phyloP scores from a whole-genome alignment of 2,329 filamentous ascomycete genomes.

The Elsinoe perseae region DNA sequence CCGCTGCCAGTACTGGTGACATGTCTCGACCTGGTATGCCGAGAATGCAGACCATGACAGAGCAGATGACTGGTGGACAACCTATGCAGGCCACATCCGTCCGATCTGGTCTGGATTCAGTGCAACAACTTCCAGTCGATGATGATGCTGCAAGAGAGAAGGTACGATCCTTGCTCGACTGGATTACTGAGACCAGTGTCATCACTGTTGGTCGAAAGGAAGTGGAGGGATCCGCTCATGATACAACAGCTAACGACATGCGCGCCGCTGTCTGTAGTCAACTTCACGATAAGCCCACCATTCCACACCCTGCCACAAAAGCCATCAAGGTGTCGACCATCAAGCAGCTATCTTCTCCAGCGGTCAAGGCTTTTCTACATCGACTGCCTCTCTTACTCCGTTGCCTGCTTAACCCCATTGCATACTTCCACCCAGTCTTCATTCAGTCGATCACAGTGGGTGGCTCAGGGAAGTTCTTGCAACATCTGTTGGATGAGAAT shows the following conservation, averaged over 20 bases:
- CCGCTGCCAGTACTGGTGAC: conserved; percentile 30
- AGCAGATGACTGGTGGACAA: conserved; percentile 35
- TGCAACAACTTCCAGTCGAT: conserved; percentile 39
- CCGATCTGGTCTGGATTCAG: conserved; percentile 32
- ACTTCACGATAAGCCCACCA: conserved; percentile 41
- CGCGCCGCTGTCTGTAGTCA: conserved; percentile 45
- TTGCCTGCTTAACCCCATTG: conserved; percentile 41
- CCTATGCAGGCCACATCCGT: conserved; percentile 32
- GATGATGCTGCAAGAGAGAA: conserved; percentile 37
- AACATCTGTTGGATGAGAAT: conserved; percentile 39
- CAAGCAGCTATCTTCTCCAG: conserved; percentile 36
- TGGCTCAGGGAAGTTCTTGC: conserved; percentile 45
- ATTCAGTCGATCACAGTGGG: conserved; percentile 45
- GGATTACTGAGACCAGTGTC: conserved; percentile 35
- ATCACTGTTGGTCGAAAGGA: conserved; percentile 23
- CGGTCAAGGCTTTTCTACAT: conserved; percentile 40
- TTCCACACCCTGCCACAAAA: conserved; percentile 43
- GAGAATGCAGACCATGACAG: conserved; percentile 15
- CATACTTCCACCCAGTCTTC: conserved; percentile 46
- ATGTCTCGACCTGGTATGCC: conserved; percentile 7
- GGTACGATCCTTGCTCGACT: conserved; percentile 37
- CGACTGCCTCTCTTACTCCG: conserved; percentile 44
- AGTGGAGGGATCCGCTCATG: conserved; percentile 20
- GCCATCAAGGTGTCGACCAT: conserved; percentile 46
- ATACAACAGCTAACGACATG: conserved; percentile 31